Conservation (phyloP, 768 basidiomycete genomes). For the Trametopsis cervina region DNA sequence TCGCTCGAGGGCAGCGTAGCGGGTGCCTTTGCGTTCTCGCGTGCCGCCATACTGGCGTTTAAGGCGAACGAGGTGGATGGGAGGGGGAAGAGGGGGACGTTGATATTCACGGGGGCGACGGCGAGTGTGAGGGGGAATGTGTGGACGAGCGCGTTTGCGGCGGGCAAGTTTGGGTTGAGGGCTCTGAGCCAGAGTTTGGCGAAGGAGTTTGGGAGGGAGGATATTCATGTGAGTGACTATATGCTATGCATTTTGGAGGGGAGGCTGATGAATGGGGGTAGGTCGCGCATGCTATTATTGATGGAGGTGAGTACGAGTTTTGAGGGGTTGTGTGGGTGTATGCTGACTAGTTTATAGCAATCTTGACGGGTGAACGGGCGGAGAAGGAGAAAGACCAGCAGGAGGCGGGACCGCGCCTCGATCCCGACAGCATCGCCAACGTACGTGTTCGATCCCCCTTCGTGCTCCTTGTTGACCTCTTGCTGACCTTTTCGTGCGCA, state of each 20-base stretch:
- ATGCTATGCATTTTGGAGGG: not conserved
- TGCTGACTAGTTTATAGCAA: slow-evolving; percentile 14
- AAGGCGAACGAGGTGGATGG: slow-evolving; percentile 24
- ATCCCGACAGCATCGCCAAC: slow-evolving; percentile 63
- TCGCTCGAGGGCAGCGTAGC: slow-evolving; percentile 27
- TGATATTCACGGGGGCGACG: slow-evolving; percentile 40
- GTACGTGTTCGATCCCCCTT: too few relatives aligned
- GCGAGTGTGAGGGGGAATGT: slow-evolving; percentile 33
- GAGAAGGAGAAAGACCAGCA: slow-evolving; percentile 30
- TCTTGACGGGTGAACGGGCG: slow-evolving; percentile 29
- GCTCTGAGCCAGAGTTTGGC: slow-evolving; percentile 37
- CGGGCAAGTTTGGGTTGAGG: slow-evolving; percentile 34
- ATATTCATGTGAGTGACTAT: slow-evolving; percentile 30
- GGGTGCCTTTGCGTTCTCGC: slow-evolving; percentile 34
- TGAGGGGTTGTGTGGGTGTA: not conserved
- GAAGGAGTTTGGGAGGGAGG: slow-evolving; percentile 38
- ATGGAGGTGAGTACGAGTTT: slow-evolving; percentile 39
- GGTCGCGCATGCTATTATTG: slow-evolving; percentile 52
- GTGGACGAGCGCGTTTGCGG: slow-evolving; percentile 32
- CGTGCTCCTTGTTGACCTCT: not conserved
- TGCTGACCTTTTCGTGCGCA: not conserved
- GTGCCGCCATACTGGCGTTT: slow-evolving; percentile 28
- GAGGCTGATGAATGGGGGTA: not conserved
- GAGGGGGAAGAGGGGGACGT: slow-evolving; percentile 31
- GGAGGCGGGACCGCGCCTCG: slow-evolving; percentile 42